Conservation (phyloP, 177 flowering plant species). For the Telopea speciosissima region DNA sequence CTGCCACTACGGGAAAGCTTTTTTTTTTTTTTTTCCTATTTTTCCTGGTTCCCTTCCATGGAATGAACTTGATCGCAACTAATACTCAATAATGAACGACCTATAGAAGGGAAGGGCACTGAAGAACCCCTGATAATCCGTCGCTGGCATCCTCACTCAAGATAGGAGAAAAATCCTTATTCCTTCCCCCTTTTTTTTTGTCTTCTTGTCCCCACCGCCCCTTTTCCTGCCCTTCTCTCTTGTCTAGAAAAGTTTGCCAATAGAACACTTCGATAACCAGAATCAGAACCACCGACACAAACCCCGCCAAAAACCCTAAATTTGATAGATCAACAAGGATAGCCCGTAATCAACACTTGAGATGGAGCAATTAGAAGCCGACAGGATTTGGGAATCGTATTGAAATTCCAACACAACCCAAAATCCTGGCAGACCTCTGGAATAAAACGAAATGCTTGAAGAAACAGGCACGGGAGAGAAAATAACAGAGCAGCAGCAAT, state of each 20-base stretch:
- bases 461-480: too few species aligned
- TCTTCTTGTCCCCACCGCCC: too few species aligned
- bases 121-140: slow-evolving; percentile 61
- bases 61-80: slow-evolving; percentile 72
- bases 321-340: neutral
- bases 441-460: neutral
- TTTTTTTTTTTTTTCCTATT: too few species aligned
- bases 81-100: slow-evolving; percentile 62
- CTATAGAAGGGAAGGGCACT: slow-evolving; percentile 32
- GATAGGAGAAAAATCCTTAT: neutral
- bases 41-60: slow-evolving; percentile 42
- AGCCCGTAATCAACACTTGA: neutral
- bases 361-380: neutral
- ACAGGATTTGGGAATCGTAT: neutral
- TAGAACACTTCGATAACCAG: slow-evolving; percentile 3
- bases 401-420: neutral
- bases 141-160: slow-evolving; percentile 61
- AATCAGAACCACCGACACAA: neutral
- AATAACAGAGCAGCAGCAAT: too few species aligned
- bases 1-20: too few species aligned
- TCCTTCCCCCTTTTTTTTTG: neutral
- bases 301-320: neutral
- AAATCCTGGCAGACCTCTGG: too few species aligned
- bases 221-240: too few species aligned
- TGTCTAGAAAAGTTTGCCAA: neutral